phyloP scores from a whole-genome alignment of 495 filamentous ascomycete genomes.

The Neurospora sp. region DNA sequence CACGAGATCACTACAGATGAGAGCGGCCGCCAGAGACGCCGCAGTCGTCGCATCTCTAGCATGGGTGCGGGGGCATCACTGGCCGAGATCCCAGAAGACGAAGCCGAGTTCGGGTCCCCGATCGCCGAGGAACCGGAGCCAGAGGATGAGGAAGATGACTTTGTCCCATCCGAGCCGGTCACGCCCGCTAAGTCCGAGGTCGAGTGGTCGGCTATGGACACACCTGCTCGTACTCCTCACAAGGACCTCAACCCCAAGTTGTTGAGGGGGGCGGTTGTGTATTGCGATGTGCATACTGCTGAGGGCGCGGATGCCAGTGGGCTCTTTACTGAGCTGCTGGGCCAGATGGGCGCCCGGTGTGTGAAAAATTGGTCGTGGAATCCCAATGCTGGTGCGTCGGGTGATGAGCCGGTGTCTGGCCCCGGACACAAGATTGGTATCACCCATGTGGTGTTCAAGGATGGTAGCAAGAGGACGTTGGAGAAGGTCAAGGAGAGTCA shows the following conservation, averaged over 20 bases:
- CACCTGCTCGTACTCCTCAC: constrained; percentile 45
- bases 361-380: constrained; percentile 84
- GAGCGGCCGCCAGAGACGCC: background rate
- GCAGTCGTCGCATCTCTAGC: background rate
- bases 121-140: background rate
- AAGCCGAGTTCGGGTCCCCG: background rate
- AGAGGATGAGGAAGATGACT: background rate
- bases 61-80: background rate
- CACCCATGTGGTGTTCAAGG: constrained; percentile 93
- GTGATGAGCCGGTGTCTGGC: background rate
- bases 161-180: constrained; percentile 1
- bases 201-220: constrained; percentile 41
- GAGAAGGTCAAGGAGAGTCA: constrained; percentile 72
- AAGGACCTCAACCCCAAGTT: constrained; percentile 38
- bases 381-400: constrained; percentile 23
- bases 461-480: constrained; percentile 75
- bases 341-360: constrained; percentile 76
- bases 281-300: constrained; percentile 84
- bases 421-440: constrained; percentile 54
- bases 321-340: constrained; percentile 72
- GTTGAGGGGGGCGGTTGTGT: constrained; percentile 69
- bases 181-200: constrained; percentile 30
- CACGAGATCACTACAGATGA: background rate
- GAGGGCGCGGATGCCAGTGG: constrained; percentile 80
- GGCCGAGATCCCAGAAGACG: background rate